Percentiles rank a stretch among this genome's conserved stretches.
Evolutionary conservation across 352 stramenopile genomes (phyloP).

Genomic region (Aphanomyces invadans): DNA sequence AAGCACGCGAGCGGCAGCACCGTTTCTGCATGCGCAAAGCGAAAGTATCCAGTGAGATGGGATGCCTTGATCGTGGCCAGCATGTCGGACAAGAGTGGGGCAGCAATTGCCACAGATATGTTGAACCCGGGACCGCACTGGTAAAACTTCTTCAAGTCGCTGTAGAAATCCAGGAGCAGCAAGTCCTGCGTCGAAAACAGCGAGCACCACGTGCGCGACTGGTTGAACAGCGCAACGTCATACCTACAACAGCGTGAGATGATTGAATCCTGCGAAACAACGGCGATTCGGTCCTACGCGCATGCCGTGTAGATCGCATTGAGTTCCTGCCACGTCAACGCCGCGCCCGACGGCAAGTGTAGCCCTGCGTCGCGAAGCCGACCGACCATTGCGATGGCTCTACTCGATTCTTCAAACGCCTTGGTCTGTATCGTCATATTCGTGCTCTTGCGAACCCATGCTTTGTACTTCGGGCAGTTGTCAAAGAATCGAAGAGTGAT

Average conservation of each 20-base stretch:
- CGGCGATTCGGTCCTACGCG: conserved; percentile 31
- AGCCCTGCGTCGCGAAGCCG: conserved; percentile 34
- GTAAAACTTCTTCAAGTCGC: conserved; percentile 67
- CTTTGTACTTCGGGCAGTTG: conserved; percentile 41
- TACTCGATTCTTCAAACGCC: conserved; percentile 31
- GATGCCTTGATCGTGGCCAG: conserved; percentile 37
- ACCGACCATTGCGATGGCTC: conserved; percentile 24
- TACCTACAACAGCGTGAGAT: conserved; percentile 31
- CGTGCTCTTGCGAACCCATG: conserved; percentile 41
- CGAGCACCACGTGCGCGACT: conserved; percentile 49
- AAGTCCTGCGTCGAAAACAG: conserved; percentile 41
- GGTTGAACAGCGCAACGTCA: conserved; percentile 51
- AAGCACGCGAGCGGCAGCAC: conserved; percentile 59
- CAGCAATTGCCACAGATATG: conserved; percentile 72
- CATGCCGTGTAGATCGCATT: conserved; percentile 49
- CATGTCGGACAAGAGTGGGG: conserved; percentile 51
- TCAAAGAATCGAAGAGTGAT: conserved; percentile 44
- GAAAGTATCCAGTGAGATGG: conserved; percentile 31
- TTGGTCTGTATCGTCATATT: conserved; percentile 33
- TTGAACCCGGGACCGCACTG: conserved; percentile 44
- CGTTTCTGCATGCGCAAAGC: conserved; percentile 71
- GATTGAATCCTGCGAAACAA: background rate
- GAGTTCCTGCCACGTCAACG: conserved; percentile 38
- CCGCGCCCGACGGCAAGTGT: conserved; percentile 28
- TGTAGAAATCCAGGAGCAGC: conserved; percentile 46